A percentile compares a stretch with the other conserved stretches of the same genome.
Evolutionary conservation across 768 basidiomycete genomes (phyloP).

Genomic region (Hygrocybe punicea): DNA sequence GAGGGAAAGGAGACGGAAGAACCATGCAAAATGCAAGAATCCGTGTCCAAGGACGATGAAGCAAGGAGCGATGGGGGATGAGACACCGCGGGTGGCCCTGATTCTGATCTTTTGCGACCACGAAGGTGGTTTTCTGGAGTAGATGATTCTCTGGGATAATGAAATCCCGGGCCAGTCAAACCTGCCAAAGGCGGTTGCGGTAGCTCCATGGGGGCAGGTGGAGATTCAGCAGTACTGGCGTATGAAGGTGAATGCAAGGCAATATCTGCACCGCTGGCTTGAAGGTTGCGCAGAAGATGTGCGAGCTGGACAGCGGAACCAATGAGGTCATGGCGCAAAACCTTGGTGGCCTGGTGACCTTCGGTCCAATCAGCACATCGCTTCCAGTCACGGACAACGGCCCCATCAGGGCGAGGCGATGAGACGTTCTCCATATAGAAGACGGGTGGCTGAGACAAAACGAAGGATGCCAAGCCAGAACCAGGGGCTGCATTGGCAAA

Average conservation of each 20-base stretch:
- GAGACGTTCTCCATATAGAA: slow-evolving; percentile 61
- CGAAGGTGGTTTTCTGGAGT: slow-evolving; percentile 17
- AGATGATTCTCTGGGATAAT: slow-evolving; percentile 22
- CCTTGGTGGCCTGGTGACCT: slow-evolving; percentile 59
- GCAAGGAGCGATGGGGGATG: no score
- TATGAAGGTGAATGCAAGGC: slow-evolving; percentile 38
- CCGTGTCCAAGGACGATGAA: not conserved
- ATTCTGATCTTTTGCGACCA: slow-evolving; percentile 30
- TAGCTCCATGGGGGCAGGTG: slow-evolving; percentile 36
- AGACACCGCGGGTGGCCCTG: slow-evolving; percentile 12
- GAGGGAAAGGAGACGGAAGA: not conserved
- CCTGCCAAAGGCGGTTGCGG: slow-evolving; percentile 39
- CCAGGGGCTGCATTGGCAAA: slow-evolving; percentile 55
- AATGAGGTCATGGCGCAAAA: slow-evolving; percentile 61
- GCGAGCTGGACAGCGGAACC: slow-evolving; percentile 61
- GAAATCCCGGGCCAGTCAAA: slow-evolving; percentile 28
- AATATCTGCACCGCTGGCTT: slow-evolving; percentile 33
- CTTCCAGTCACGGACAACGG: slow-evolving; percentile 51
- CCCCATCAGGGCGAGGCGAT: slow-evolving; percentile 29
- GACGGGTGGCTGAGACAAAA: slow-evolving; percentile 61
- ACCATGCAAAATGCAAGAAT: not conserved
- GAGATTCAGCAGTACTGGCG: slow-evolving; percentile 24
- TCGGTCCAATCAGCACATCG: slow-evolving; percentile 75
- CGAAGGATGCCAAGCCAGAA: slow-evolving; percentile 57
- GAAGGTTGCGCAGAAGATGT: slow-evolving; percentile 51